These are phyloP conservation scores for Xylaria arbuscula DNA, from an alignment of 2,329 filamentous ascomycete species.

Conservation along the genomic window DNA sequence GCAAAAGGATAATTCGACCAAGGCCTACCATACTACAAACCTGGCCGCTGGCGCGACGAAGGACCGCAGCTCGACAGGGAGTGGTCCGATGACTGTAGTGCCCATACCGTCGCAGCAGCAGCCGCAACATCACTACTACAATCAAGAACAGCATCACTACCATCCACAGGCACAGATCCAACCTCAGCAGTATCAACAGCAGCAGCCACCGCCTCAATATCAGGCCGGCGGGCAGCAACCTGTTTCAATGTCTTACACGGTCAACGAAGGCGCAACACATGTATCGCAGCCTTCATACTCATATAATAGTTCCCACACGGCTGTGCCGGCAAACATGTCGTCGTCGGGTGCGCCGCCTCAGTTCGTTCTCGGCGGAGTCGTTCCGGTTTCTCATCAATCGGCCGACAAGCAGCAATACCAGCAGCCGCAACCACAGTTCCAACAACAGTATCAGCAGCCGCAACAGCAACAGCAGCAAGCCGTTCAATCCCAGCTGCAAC, in stretches of 20 bases:
- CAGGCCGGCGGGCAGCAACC: slow-evolving; percentile 27
- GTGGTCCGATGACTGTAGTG: slow-evolving; percentile 21
- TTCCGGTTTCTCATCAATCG: slow-evolving; percentile 16
- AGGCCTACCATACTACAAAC: slow-evolving; percentile 29
- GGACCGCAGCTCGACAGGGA: slow-evolving; percentile 31
- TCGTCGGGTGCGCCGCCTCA: slow-evolving; percentile 19
- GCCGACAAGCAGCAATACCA: slow-evolving; percentile 18
- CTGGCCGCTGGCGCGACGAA: slow-evolving; percentile 15
- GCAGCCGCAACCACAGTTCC: slow-evolving; percentile 21
- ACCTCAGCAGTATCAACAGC: slow-evolving; percentile 24
- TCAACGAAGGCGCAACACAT: slow-evolving; percentile 31
- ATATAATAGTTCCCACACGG: slow-evolving; percentile 13
- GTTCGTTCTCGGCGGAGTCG: slow-evolving; percentile 16
- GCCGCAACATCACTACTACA: slow-evolving; percentile 33
- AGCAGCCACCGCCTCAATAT: slow-evolving; percentile 7
- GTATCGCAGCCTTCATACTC: slow-evolving; percentile 27
- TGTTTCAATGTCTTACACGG: slow-evolving; percentile 29
- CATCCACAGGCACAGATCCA: slow-evolving; percentile 23
- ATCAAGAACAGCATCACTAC: slow-evolving; percentile 31
- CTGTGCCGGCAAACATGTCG: slow-evolving; percentile 33
- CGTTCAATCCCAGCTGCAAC: slow-evolving; percentile 23
- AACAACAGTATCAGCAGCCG: slow-evolving; percentile 18
- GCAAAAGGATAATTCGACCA: slow-evolving; percentile 35
- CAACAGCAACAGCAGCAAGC: slow-evolving; percentile 23
- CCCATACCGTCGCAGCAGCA: slow-evolving; percentile 17